Base-by-base conservation (phyloP, 306 rosid genomes). In the Glycine latifolia region DNA sequence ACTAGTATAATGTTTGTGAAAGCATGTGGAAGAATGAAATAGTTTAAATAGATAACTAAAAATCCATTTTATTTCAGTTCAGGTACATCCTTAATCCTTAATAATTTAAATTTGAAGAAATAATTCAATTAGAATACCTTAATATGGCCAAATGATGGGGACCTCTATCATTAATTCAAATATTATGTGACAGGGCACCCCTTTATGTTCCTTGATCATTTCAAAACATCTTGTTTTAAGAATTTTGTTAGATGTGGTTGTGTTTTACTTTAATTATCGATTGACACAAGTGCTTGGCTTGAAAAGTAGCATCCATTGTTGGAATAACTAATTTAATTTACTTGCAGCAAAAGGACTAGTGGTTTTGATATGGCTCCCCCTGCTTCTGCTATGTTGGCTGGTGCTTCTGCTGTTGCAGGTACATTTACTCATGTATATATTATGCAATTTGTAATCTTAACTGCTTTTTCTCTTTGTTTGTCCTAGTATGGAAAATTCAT, bases 331-430 rank as follows among this genome's bases (percentile, higher is more conserved):
- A 26, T 26, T 26, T 37, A 67, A 55, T 69, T 79, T 71, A 58
- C 85, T 76, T 80, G 67, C 98, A 95, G 99, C 94, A 95, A 95
- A 91, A 90, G 99, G 90, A 92, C 91, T 67, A 95, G 99, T 85
- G 99, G 99, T 85, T 95, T 95, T 84, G 99, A 95, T 85, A 89
- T 93, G 97, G 99, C 98, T 7, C 99, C 99, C 73, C 98, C 99
- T 79, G 83, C 99, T 70, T 83, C 99, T 79, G 94, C 98, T 79
- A 71, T 92, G 82, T 79, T 93, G 78, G 76, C 97, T 63, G 89
- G 91, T 89, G 80, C 82, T 84, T 82, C 89, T 82, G 77, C 86
- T 62, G 87, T 89, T 78, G 77, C 95, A 93, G 99, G 99, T 95
- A 91, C 84, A 87, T 82, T 47, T 84, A 7, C 82, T 73, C 77